Base-by-base conservation (phyloP, 176 grass and related monocot genomes). In the Eragrostis nindensis region DNA sequence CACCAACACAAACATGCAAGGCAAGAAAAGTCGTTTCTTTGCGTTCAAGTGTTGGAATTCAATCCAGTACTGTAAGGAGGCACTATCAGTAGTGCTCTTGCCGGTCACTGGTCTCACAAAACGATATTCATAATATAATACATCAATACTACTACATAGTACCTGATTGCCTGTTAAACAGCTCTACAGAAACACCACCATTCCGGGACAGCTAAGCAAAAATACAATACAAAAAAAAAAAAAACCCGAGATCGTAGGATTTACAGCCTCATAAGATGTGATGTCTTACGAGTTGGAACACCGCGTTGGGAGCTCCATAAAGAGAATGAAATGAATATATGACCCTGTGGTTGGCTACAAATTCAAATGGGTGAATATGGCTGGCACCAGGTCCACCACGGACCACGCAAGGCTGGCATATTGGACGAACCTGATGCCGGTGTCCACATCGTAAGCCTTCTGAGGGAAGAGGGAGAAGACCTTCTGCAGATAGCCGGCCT, bases 381-480 rank as follows among this genome's bases (percentile, higher is more conserved):
- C 81, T 3, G 97, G 97, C 41, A 88, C 97, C 84, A 99, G 50
- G 70, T 99, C 97, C 12, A 95, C 97, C 44, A 99, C 93, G 3
- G 97, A 91, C 97, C 97, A 99, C 2, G 93, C 93, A 8, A 99
- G 93, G 36, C 97, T 87, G 0, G 93, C 86, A 39, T 99, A 99
- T 77, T 99, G 97, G 11, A 96, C 69, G 40, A 99, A 99, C 84
- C 97, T 82, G 66, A 99, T 99, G 50, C 97, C 97, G 0, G 97
- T 99, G 64, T 99, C 97, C 11, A 99, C 93, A 15, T 99, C 93
- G 13, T 95, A 99, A 0, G 86, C 88, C 80, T 99, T 91, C 62
- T 84, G 97, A 8, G 96, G 87, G 41, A 91, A 82, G 38, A 91
- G 82, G 40, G 84, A 73, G 83, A 93, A 82, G 4, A 90, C 56